These are phyloP conservation scores for Paraconiothyrium sp. DNA, from an alignment of 2,329 filamentous ascomycete species.

Conservation along the genomic window DNA sequence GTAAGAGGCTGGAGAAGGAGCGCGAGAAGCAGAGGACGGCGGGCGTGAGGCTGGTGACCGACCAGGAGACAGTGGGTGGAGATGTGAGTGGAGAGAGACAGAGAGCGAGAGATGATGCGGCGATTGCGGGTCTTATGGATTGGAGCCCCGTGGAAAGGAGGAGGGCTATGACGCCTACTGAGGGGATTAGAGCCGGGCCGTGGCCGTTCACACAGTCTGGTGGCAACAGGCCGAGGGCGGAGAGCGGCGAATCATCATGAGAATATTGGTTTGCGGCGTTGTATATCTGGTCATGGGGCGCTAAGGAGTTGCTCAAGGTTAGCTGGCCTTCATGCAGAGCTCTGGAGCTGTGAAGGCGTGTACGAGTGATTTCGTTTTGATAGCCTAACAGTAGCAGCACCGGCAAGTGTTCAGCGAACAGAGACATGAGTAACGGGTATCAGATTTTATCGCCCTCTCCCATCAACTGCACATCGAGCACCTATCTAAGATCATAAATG, in stretches of 20 bases:
- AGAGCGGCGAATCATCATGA: constrained; percentile 45
- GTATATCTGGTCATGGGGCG: neutral
- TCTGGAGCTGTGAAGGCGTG: neutral
- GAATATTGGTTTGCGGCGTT: neutral
- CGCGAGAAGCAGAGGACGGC: constrained; percentile 43
- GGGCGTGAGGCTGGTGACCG: constrained; percentile 49
- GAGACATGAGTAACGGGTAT: neutral
- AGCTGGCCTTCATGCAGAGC: neutral
- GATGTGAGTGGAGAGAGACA: constrained; percentile 28
- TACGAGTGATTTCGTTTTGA: neutral
- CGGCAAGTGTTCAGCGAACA: neutral
- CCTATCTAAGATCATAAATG: neutral
- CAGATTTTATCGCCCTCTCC: neutral
- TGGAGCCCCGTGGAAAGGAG: constrained; percentile 52
- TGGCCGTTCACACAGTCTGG: constrained; percentile 40
- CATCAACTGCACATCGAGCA: neutral
- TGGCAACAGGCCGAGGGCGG: constrained; percentile 45
- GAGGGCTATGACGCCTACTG: constrained; percentile 52
- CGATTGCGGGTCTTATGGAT: constrained; percentile 44
- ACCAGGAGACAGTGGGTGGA: constrained; percentile 32
- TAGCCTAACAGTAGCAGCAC: neutral
- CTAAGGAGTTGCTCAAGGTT: neutral
- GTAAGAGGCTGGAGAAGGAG: constrained; percentile 42
- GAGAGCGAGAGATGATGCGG: constrained; percentile 46
- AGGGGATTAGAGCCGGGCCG: constrained; percentile 30